Conservation (phyloP, 441 rosid species). For the Gossypium trilobum region DNA sequence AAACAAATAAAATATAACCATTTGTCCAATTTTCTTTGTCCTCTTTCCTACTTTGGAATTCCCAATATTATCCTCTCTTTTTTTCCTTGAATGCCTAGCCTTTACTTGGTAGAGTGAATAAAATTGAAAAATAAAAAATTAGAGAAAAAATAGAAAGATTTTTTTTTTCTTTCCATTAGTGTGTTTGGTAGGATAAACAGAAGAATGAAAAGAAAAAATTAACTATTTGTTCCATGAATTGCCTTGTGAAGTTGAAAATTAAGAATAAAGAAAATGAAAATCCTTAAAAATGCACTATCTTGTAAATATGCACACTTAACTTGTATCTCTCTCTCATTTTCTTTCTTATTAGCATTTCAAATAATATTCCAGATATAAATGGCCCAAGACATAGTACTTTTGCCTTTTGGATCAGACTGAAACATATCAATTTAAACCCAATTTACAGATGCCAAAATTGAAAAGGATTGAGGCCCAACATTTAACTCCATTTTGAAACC, state of each 20-base stretch:
- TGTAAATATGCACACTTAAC: background rate
- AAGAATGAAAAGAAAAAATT: background rate
- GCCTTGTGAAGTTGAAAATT: background rate
- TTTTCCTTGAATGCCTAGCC: background rate
- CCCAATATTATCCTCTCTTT: background rate
- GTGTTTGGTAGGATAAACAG: background rate
- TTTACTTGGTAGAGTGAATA: background rate
- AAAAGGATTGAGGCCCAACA: background rate
- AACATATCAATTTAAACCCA: background rate
- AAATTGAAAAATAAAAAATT: background rate
- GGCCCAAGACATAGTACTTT: background rate
- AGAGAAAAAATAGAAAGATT: background rate
- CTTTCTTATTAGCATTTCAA: background rate
- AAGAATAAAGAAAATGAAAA: background rate
- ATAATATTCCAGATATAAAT: background rate
- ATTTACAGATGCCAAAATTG: background rate
- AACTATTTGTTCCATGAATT: background rate
- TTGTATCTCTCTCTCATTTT: background rate
- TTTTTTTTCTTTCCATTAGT: background rate
- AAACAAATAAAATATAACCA: background rate
- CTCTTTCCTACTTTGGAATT: background rate
- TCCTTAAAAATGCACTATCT: background rate
- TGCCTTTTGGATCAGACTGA: background rate
- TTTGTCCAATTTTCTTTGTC: background rate
- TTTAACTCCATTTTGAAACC: background rate